Conservation (phyloP, 1,284 basidiomycete genomes). For the Rhodotorula sp. region DNA sequence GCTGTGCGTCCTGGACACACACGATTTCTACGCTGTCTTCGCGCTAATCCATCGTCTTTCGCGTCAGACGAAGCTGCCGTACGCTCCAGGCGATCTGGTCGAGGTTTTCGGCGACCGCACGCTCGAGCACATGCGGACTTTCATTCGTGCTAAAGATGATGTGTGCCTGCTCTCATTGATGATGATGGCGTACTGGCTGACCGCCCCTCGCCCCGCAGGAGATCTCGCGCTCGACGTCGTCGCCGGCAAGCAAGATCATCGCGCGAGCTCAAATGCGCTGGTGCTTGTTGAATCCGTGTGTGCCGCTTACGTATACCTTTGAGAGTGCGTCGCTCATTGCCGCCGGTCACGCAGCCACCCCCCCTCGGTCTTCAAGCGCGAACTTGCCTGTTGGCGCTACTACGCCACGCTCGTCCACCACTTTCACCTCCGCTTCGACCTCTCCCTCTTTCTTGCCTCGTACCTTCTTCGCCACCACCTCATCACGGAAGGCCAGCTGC, state of each 20-base stretch:
- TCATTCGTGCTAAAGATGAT: neutral
- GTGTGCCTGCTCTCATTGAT: too few relatives aligned
- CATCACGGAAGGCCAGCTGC: neutral
- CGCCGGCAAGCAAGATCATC: neutral
- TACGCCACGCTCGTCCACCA: conserved; percentile 12
- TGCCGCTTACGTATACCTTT: too few relatives aligned
- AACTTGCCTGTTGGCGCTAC: conserved; percentile 14
- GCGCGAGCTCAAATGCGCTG: conserved; percentile 1
- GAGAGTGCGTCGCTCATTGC: too few relatives aligned
- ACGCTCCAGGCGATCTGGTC: neutral
- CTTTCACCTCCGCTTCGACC: conserved; percentile 1
- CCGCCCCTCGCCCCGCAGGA: too few relatives aligned
- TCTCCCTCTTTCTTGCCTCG: conserved; percentile 1
- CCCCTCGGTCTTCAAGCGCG: conserved; percentile 1
- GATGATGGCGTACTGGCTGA: too few relatives aligned
- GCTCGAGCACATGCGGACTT: neutral
- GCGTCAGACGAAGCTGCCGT: conserved; percentile 1
- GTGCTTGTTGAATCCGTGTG: conserved; percentile 9
- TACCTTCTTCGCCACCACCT: neutral
- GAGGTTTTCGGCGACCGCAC: neutral
- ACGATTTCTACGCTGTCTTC: too few relatives aligned
- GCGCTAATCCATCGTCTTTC: too few relatives aligned
- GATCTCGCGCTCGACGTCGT: neutral
- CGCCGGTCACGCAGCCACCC: conserved; percentile 4
- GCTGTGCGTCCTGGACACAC: neutral